These are phyloP conservation scores for Usnea hakonensis DNA, from an alignment of 495 filamentous ascomycete species.

Conservation along the genomic window DNA sequence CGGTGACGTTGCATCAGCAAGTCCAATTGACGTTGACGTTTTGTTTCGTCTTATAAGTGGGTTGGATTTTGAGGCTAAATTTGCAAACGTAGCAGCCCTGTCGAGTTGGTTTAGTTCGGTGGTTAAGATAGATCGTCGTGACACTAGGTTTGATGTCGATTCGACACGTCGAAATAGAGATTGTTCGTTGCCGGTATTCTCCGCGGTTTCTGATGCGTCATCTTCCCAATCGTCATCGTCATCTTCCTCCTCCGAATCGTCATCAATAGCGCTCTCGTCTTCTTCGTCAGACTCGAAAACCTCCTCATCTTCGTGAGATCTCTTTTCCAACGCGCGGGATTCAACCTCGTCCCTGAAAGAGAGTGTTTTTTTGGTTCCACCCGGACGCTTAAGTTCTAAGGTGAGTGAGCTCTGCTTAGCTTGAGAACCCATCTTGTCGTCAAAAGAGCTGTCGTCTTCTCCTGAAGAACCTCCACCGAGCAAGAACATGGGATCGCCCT, in stretches of 20 bases:
- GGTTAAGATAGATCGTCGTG: conserved; percentile 81
- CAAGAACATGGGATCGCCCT: conserved; percentile 62
- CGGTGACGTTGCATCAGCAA: conserved; percentile 66
- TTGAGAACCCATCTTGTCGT: conserved; percentile 52
- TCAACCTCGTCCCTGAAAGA: conserved; percentile 77
- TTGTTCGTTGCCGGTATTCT: conserved; percentile 65
- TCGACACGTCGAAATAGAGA: conserved; percentile 79
- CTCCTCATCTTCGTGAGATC: conserved; percentile 58
- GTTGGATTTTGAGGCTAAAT: conserved; percentile 66
- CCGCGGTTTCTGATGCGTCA: conserved; percentile 78
- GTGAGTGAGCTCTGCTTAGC: conserved; percentile 46
- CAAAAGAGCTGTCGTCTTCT: conserved; percentile 73
- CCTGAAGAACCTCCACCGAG: conserved; percentile 74
- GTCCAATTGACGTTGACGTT: conserved; percentile 62
- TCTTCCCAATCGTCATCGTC: conserved; percentile 63
- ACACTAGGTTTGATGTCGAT: conserved; percentile 75
- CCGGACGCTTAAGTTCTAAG: conserved; percentile 42
- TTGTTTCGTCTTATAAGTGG: conserved; percentile 75
- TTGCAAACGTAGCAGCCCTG: conserved; percentile 56
- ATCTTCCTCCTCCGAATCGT: conserved; percentile 71
- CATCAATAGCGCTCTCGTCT: conserved; percentile 70
- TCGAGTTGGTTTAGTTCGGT: conserved; percentile 73
- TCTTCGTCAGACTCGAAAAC: conserved; percentile 67
- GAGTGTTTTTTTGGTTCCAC: conserved; percentile 58
- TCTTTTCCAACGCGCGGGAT: conserved; percentile 52